Base-by-base conservation (phyloP, 768 basidiomycete species). In the Lactarius indigo region DNA sequence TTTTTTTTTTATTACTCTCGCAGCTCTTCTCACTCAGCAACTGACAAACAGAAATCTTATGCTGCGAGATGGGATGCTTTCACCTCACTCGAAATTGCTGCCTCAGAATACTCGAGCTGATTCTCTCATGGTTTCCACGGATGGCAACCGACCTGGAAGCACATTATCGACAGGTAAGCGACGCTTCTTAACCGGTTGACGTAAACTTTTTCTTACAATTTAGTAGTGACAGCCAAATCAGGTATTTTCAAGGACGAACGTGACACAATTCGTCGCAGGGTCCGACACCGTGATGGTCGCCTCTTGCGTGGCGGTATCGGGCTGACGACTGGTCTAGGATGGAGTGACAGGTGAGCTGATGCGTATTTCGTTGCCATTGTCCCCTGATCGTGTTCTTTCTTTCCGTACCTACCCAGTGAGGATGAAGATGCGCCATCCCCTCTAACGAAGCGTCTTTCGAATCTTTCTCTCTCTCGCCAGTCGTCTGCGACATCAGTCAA, bases 341-440 rank as follows among this genome's bases (percentile, higher is more conserved):
- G 79, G 79, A 79, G 78, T 57, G 79, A 80, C 69, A 78, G 77
- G 75, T 78, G 26, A 52, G 50, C 15, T 52, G 26, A 28, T 47
- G 72, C 42, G n/a, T 17, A 30, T 26, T 42, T 42, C 39, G 55
- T 39, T n/a, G 13, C 13, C 17, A 30, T 13, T 44, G 17, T 57
- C 52, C 20, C 23, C 31, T 63, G 13, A 61, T 20, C 12, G 3
- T 13, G 31, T 17, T 13, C 35, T n/a, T 54, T 31, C 20, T 20
- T 39, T 56, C 23, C 55, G 18, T 42, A 57, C 12, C 44, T 15
- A 20, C 52, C 13, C 58, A 79, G 78, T 68, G 79, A 80, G 70
- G 79, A 80, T 69, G 79, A 80, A 64, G 79, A 78, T 59, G 78
- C 79, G 12, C 79, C 78, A 10, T 77, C 76, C 1, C 75, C 77